Evolutionary conservation across 805 yeast genomes (phyloP).

Genomic region (Candida sakaeoensis): DNA sequence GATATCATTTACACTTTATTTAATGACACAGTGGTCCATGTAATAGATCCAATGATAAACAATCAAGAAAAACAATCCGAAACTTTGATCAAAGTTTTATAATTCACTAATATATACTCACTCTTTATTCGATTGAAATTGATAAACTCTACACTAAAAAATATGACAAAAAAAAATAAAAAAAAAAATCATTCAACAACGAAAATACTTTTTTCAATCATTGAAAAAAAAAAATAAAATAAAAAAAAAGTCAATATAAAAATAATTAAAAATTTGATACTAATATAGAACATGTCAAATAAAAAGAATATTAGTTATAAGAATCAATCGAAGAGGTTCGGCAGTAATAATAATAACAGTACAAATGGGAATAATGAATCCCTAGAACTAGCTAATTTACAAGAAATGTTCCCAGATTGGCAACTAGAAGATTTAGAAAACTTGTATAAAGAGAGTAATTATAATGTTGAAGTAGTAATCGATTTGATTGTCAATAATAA

Average conservation of each 20-base stretch:
- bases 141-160: conserved; percentile 1
- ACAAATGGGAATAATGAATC: conserved; percentile 5
- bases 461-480: conserved; percentile 74
- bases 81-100: conserved; percentile 37
- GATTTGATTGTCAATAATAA: conserved; percentile 88
- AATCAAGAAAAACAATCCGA: conserved; percentile 7
- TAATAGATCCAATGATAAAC: conserved; percentile 48
- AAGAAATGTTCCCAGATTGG: conserved; percentile 96
- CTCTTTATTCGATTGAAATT: not conserved
- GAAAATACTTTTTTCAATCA: not conserved
- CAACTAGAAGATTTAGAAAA: conserved; percentile 74
- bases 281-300: not conserved
- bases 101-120: not conserved
- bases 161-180: not conserved
- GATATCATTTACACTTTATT: conserved; percentile 63
- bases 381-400: conserved; percentile 50
- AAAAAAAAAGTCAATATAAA: not conserved
- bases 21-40: conserved; percentile 46
- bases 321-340: conserved; percentile 45
- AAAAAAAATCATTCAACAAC: conserved; percentile 4
- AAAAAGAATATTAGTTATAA: conserved; percentile 25
- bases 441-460: conserved; percentile 67
- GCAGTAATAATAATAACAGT: conserved; percentile 13
- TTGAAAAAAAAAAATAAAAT: not conserved
- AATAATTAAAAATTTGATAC: too few species aligned